phyloP scores from a whole-genome alignment of 108 stramenopile genomes.

The Cylindrotheca closterium region DNA sequence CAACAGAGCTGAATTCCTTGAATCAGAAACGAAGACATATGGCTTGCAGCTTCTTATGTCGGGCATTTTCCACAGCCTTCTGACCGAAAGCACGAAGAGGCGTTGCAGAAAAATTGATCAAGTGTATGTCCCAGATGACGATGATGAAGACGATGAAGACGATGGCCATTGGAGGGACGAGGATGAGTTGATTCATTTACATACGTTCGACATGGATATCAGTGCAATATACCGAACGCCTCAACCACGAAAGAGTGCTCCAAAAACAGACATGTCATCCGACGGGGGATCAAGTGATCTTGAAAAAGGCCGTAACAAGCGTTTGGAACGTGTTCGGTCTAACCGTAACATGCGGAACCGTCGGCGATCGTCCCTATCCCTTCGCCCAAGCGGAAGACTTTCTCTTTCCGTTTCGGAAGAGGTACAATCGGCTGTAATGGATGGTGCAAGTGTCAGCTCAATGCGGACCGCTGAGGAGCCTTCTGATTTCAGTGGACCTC shows the following conservation, averaged over 20 bases:
- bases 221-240: conserved; percentile 42
- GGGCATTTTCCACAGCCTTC: conserved; percentile 66
- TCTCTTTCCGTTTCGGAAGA: background rate
- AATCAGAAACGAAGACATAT: conserved; percentile 87
- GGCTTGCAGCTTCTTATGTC: conserved; percentile 83
- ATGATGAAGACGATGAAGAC: conserved; percentile 33
- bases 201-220: conserved; percentile 77
- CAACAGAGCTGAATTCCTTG: conserved; percentile 79
- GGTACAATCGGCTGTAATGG: background rate
- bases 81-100: conserved; percentile 46
- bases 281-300: conserved; percentile 12
- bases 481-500: conserved; percentile 5
- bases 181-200: conserved; percentile 59
- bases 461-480: conserved; percentile 4
- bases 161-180: conserved; percentile 17
- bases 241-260: background rate
- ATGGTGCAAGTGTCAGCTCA: conserved; percentile 9
- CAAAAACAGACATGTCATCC: conserved; percentile 6
- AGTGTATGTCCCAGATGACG: conserved; percentile 46
- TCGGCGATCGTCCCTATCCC: conserved; percentile 2
- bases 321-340: conserved; percentile 3
- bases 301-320: conserved; percentile 4
- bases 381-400: background rate
- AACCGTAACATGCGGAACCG: conserved; percentile 15
- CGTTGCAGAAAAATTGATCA: conserved; percentile 73